Percentiles rank a stretch among this genome's conserved stretches.
phyloP scores from a whole-genome alignment of 225 moss, liverwort and hornwort genomes.

The Pseudisothecium myosuroides region DNA sequence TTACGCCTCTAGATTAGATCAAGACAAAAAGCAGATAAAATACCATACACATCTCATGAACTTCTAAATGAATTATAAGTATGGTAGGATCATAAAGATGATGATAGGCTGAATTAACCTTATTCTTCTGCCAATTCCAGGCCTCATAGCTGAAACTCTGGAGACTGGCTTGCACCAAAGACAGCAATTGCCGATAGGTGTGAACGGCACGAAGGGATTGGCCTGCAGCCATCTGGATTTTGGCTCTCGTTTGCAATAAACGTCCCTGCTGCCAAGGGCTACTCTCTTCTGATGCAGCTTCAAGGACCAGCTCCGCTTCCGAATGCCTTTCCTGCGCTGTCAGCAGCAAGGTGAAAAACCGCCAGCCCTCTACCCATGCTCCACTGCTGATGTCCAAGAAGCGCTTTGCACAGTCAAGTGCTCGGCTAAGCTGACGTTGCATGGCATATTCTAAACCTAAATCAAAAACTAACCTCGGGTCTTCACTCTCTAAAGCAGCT shows the following conservation, averaged over 20 bases:
- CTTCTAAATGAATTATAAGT: not conserved
- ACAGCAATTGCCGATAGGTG: constrained; percentile 68
- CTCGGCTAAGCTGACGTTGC: constrained; percentile 68
- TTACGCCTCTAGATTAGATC: not conserved
- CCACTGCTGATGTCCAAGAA: constrained; percentile 81
- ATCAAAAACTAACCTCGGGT: constrained; percentile 75
- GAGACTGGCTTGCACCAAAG: constrained; percentile 71
- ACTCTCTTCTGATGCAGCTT: constrained; percentile 85
- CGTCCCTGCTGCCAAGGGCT: constrained; percentile 91
- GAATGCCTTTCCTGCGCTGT: constrained; percentile 75
- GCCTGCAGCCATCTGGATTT: constrained; percentile 66
- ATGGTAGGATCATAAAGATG: not conserved
- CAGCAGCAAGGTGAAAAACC: constrained; percentile 69
- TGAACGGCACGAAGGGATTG: constrained; percentile 77
- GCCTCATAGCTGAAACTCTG: constrained; percentile 75
- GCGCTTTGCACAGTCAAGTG: constrained; percentile 88
- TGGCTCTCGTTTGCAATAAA: constrained; percentile 72
- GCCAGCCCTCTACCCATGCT: constrained; percentile 89
- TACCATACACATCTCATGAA: not conserved
- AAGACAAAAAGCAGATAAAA: not conserved
- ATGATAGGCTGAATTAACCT: constrained; percentile 23
- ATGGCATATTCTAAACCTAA: constrained; percentile 82
- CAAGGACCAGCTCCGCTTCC: constrained; percentile 80
- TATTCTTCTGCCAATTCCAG: constrained; percentile 60
- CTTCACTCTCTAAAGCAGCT: constrained; percentile 65